Base-by-base conservation (phyloP, 1,139 yeast species). In the Eremothecium cymbalariae region DNA sequence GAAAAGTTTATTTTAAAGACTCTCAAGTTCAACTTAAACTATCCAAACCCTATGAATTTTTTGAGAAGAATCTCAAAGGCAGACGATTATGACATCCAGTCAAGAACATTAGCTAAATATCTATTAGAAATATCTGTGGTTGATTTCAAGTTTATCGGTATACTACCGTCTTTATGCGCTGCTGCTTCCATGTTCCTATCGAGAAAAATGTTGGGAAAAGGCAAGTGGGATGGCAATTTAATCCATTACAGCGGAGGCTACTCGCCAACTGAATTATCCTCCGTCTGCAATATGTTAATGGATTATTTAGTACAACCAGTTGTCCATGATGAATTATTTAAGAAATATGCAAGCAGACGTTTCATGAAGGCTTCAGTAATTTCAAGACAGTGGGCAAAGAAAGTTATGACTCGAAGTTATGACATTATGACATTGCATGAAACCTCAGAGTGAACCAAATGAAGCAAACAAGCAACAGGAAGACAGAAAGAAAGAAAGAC, bases 161-260 rank as follows among this genome's bases (percentile, higher is more conserved):
- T 71, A 50, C 67, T 75, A 43, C 96, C 96, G 8, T 81, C 95
- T 8, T 68, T 80, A 45, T 77, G 93, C 52, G 78, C 95, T 8
- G 96, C 96, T 3, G 81, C 94, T 23, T 83, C 96, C 26, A 88
- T 88, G 94, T 84, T 77, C 56, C 67, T 88, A 37, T 78, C 95
- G 11, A 71, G 96, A 48, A 70, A 74, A 49, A 84, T 86, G 64
- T 66, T 86, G 47, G 78, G 77, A 24, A 75, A 81, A 50, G 65
- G 68, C 18, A 80, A 83, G 24, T 79, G 90, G 90, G 77, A 77
- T 54, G 84, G 83, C 6, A 86, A 85, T 59, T 67, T 86, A 46
- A 75, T 81, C 36, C 95, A 85, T 58, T 88, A 86, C 59, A 78
- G 93, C 24, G 95, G 95, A 21, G 96, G 94, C n/a, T 86, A 85